A percentile compares a stretch with the other conserved stretches of the same genome.
Evolutionary conservation across 1,284 basidiomycete genomes (phyloP).

Genomic region (Kalmanozyma brasiliensis): DNA sequence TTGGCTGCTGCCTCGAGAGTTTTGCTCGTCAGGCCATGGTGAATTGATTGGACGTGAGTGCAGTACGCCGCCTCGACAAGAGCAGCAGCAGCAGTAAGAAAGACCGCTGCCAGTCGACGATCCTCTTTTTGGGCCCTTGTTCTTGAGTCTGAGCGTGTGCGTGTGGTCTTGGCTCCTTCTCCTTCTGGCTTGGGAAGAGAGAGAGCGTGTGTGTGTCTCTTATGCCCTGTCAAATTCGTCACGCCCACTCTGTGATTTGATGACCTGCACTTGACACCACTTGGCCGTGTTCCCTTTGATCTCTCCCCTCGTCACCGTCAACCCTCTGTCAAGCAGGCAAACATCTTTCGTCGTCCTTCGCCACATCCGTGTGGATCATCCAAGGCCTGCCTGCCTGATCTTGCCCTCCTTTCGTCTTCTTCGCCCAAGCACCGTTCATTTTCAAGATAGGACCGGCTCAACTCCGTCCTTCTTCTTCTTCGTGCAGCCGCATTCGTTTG

Average conservation of each 20-base stretch:
- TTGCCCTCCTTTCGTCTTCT: not conserved
- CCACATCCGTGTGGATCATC: slow-evolving; percentile 12
- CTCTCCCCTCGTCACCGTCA: slow-evolving; percentile 8
- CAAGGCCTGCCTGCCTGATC: slow-evolving; percentile 8
- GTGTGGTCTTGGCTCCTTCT: not conserved
- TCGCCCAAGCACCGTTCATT: slow-evolving; percentile 5
- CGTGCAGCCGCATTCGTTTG: slow-evolving; percentile 16
- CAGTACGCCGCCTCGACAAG: too few species aligned
- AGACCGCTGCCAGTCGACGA: slow-evolving; percentile 34
- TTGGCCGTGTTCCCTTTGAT: not conserved
- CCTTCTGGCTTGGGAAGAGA: not conserved
- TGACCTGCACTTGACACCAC: not conserved
- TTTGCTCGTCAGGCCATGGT: too few species aligned
- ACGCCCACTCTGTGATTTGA: not conserved
- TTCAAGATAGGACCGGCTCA: slow-evolving; percentile 30
- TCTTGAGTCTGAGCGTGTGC: not conserved
- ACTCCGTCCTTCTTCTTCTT: slow-evolving; percentile 25
- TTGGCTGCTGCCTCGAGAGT: not conserved
- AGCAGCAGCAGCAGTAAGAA: too few species aligned
- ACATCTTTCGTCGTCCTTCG: slow-evolving; percentile 1
- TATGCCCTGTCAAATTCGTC: slow-evolving; percentile 3
- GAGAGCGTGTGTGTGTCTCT: slow-evolving; percentile 1
- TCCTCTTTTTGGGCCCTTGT: slow-evolving; percentile 1
- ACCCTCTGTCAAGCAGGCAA: slow-evolving; percentile 9
- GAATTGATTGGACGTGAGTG: too few species aligned